Base-by-base conservation (phyloP, 139 green algal genomes). In the Picochlorum sp. region DNA sequence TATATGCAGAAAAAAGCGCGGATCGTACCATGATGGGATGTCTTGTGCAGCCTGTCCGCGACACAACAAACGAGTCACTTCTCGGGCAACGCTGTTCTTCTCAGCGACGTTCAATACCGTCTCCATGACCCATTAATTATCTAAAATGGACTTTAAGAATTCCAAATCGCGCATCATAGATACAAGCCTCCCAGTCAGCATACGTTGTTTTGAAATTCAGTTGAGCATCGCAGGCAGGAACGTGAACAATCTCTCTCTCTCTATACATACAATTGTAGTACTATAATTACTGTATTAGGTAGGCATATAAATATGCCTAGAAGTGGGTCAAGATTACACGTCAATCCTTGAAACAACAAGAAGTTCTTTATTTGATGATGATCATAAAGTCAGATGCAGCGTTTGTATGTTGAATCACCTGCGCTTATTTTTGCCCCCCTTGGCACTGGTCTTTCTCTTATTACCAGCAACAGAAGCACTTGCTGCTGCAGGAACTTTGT, bases 91-190 rank as follows among this genome's bases (percentile, higher is more conserved):
- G 59, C 82, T 95, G 34, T 92, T 92, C 75, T 98, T 98, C 62
- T 98, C 92, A 1, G 92, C 92, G 9, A 97, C 92, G 59, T 95
- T 95, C 0, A 98, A 77, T 7, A 95, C 88, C 4, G 56, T 69
- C 8, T 41, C 20, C 23, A 38, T 30, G n/a, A 7, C 51, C 47
- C 16, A 26, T 54, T 9, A 54, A 26, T 21, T 54, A 1, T 20
- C 6, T 21, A 54, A 20, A 54, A 23, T 52, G 4, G 1, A 54
- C 9, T 20, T 54, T 8, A 20, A 0, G 0, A 20, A 54, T 7
- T 14, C 4, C 8, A 21, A 20, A 54, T 54, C 47, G 15, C 6
- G 47, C n/a, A 21, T 54, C 47, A 20, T 54, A 20, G 34, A 41
- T 41, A 11, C 34, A 11, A 11, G 8, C 1, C 7, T 9, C 8